Conservation (phyloP, 2,329 filamentous ascomycete genomes). For the Penicillium sp. region DNA sequence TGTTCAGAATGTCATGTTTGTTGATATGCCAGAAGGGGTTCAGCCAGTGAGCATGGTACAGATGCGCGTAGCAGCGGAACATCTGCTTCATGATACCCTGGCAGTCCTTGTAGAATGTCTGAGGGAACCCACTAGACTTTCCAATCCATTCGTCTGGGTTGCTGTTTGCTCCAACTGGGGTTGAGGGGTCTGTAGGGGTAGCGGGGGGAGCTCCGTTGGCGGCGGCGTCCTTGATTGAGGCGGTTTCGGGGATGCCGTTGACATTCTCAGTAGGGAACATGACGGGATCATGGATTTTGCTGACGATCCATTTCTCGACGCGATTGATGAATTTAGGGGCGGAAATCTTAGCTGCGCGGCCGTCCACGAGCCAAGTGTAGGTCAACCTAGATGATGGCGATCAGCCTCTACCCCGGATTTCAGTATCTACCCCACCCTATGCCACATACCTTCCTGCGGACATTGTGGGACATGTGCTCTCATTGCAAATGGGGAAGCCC, state of each 20-base stretch:
- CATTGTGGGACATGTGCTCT: slow-evolving; percentile 82
- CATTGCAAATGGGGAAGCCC: slow-evolving; percentile 77
- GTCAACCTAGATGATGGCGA: slow-evolving; percentile 63
- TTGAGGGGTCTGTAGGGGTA: slow-evolving; percentile 37
- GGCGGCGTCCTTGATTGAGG: slow-evolving; percentile 53
- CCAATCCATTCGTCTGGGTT: slow-evolving; percentile 75
- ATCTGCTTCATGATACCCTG: slow-evolving; percentile 96
- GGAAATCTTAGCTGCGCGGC: slow-evolving; percentile 85
- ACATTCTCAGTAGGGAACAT: slow-evolving; percentile 88
- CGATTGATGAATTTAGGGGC: slow-evolving; percentile 92
- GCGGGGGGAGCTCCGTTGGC: slow-evolving; percentile 28
- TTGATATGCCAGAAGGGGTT: slow-evolving; percentile 82
- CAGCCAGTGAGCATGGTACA: slow-evolving; percentile 94
- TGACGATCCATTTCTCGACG: slow-evolving; percentile 95
- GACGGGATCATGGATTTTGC: slow-evolving; percentile 85
- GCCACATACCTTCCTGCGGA: slow-evolving; percentile 81
- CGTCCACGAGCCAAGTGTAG: slow-evolving; percentile 92
- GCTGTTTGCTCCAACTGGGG: slow-evolving; percentile 56
- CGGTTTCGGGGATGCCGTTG: slow-evolving; percentile 56
- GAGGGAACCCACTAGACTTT: slow-evolving; percentile 88
- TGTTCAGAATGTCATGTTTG: slow-evolving; percentile 70
- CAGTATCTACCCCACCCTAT: slow-evolving; percentile 11
- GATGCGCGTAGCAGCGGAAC: slow-evolving; percentile 96
- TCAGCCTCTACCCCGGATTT: slow-evolving; percentile 11
- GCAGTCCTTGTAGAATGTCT: slow-evolving; percentile 84